Conservation (phyloP, 1,284 basidiomycete species). For the Fistulinella staudtii region DNA sequence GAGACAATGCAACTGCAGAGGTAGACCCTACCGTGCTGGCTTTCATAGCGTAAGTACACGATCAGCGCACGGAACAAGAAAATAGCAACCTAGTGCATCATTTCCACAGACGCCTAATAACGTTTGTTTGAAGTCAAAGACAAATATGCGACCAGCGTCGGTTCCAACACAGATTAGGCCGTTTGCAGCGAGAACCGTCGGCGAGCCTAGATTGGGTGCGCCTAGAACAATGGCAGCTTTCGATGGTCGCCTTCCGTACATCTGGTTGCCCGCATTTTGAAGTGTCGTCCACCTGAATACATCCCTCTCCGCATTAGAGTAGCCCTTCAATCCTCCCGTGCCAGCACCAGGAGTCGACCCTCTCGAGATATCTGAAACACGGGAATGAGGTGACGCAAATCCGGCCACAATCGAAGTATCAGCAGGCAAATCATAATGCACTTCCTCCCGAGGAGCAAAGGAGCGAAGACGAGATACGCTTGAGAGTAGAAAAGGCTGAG, state of each 20-base stretch:
- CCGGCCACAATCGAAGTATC: conserved; percentile 42
- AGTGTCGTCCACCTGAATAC: conserved; percentile 81
- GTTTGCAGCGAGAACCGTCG: conserved; percentile 82
- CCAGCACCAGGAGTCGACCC: conserved; percentile 49
- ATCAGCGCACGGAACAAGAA: conserved; percentile 2
- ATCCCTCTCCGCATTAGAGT: conserved; percentile 42
- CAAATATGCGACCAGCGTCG: conserved; percentile 69
- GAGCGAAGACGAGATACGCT: conserved; percentile 82
- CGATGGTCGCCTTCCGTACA: conserved; percentile 49
- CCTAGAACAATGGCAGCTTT: conserved; percentile 65
- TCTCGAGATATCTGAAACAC: conserved; percentile 68
- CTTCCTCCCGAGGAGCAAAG: conserved; percentile 52
- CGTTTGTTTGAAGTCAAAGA: conserved; percentile 91
- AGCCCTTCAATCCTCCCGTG: conserved; percentile 24
- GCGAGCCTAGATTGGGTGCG: conserved; percentile 53
- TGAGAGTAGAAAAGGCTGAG: conserved; percentile 65
- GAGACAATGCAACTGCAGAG: conserved; percentile 86
- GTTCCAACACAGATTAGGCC: conserved; percentile 92
- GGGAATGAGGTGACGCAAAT: conserved; percentile 56
- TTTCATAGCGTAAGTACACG: conserved; percentile 33
- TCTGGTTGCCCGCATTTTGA: conserved; percentile 50
- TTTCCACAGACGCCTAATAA: conserved; percentile 76
- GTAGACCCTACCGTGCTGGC: conserved; percentile 72
- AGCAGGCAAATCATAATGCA: conserved; percentile 40
- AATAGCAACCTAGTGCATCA: conserved; percentile 56